These are phyloP conservation scores for Lactarius hengduanensis DNA, from an alignment of 768 basidiomycete species.

Conservation along the genomic window DNA sequence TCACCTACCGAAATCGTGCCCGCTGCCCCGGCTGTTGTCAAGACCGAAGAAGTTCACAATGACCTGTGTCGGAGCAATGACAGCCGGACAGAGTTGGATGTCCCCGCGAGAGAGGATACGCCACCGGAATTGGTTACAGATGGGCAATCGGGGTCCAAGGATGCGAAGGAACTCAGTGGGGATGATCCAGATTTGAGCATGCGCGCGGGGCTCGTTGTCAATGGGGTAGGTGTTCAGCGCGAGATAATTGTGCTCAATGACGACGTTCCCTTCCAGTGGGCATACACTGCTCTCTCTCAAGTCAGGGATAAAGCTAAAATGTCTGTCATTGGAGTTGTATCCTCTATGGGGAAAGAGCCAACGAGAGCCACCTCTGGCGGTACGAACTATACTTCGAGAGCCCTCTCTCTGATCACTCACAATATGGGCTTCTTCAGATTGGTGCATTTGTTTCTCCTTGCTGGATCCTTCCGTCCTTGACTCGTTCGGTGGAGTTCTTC, in stretches of 20 bases:
- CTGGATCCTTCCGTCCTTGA: conserved; percentile 52
- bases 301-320: conserved; percentile 21
- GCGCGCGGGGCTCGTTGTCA: conserved; percentile 18
- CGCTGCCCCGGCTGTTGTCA: neutral
- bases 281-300: conserved; percentile 17
- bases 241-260: neutral
- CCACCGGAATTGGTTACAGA: neutral
- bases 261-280: conserved; percentile 8
- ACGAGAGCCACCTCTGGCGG: conserved; percentile 33
- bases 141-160: neutral
- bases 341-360: conserved; percentile 19
- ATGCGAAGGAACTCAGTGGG: neutral
- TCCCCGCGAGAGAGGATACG: neutral
- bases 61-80: neutral
- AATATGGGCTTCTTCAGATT: conserved; percentile 40
- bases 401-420: conserved; percentile 2
- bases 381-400: conserved; percentile 27
- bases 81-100: neutral
- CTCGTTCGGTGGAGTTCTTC: conserved; percentile 31
- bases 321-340: conserved; percentile 38
- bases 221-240: conserved; percentile 12
- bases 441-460: conserved; percentile 44
- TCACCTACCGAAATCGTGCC: neutral
- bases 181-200: conserved; percentile 12
- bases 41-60: neutral